Conservation (phyloP, 495 filamentous ascomycete genomes). For the Xylaria bambusicola region DNA sequence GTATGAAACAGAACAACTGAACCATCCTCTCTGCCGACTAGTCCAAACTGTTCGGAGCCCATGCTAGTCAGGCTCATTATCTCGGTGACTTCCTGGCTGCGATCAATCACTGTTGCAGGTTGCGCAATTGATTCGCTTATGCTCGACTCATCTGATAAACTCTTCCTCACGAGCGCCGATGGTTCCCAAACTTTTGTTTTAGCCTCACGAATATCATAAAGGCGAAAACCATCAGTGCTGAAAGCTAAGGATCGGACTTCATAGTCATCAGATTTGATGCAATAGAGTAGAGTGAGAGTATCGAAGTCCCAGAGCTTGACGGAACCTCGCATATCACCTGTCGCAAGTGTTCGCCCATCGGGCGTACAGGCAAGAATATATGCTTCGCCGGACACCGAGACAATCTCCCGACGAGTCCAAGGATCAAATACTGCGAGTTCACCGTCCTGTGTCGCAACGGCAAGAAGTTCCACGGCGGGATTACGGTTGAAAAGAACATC, state of each 20-base stretch:
- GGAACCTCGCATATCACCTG: conserved; percentile 9
- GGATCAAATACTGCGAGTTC: neutral
- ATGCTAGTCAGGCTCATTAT: neutral
- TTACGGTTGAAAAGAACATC: neutral
- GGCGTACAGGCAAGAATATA: conserved; percentile 19
- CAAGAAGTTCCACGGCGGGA: neutral
- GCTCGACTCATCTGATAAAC: neutral
- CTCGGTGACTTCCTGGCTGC: neutral
- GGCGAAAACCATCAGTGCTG: conserved; percentile 21
- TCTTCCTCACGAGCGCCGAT: conserved; percentile 10
- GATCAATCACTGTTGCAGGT: neutral
- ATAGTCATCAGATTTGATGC: conserved; percentile 16
- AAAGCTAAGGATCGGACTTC: conserved; percentile 17
- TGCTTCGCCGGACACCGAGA: neutral
- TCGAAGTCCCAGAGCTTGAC: conserved; percentile 25
- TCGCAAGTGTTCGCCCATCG: conserved; percentile 22
- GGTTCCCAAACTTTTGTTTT: conserved; percentile 22
- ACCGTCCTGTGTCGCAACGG: neutral
- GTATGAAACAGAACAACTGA: neutral
- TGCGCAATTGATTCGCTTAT: conserved; percentile 3
- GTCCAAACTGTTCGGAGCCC: neutral
- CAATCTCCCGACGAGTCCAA: neutral
- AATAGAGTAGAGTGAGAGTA: conserved; percentile 17
- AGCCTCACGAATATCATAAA: conserved; percentile 20
- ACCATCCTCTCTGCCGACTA: neutral